Evolutionary conservation across 805 yeast species (phyloP).

Genomic region (Candida incommunis): DNA sequence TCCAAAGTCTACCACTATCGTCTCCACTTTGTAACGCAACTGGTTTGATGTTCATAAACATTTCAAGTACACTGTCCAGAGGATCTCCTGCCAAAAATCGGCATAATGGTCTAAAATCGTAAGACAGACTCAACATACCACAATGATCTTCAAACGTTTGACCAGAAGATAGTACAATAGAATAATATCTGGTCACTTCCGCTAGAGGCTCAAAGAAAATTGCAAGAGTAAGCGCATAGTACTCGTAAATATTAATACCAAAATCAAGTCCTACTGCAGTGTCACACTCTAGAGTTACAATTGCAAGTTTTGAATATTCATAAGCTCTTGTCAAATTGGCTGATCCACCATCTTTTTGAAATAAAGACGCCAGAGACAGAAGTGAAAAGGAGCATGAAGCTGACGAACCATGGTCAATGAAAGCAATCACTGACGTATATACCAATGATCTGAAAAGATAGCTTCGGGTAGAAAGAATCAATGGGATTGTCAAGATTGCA

Average conservation of each 20-base stretch:
- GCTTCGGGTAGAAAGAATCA: slow-evolving; percentile 17
- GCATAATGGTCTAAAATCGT: slow-evolving; percentile 14
- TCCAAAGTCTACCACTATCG: slow-evolving; percentile 12
- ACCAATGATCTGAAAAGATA: slow-evolving; percentile 22
- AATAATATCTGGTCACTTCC: slow-evolving; percentile 17
- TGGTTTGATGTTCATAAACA: slow-evolving; percentile 9
- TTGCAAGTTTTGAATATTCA: slow-evolving; percentile 29
- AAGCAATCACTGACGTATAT: slow-evolving; percentile 22
- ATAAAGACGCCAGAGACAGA: slow-evolving; percentile 24
- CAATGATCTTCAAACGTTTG: slow-evolving; percentile 13
- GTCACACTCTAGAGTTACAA: slow-evolving; percentile 23
- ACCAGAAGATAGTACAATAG: slow-evolving; percentile 12
- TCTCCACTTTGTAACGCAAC: slow-evolving; percentile 8
- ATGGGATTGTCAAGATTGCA: slow-evolving; percentile 25
- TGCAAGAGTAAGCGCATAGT: slow-evolving; percentile 30
- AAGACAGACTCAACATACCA: slow-evolving; percentile 12
- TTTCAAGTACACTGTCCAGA: slow-evolving; percentile 8
- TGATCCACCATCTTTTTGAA: slow-evolving; percentile 19
- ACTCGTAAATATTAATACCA: slow-evolving; percentile 27
- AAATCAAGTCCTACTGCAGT: slow-evolving; percentile 23
- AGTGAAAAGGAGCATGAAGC: slow-evolving; percentile 27
- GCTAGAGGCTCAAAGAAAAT: slow-evolving; percentile 27
- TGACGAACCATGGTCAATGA: slow-evolving; percentile 28
- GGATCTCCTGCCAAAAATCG: slow-evolving; percentile 14
- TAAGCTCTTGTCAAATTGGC: slow-evolving; percentile 24